Evolutionary conservation across 2,329 filamentous ascomycete species (phyloP).

Genomic region (Colletotrichum incanum): DNA sequence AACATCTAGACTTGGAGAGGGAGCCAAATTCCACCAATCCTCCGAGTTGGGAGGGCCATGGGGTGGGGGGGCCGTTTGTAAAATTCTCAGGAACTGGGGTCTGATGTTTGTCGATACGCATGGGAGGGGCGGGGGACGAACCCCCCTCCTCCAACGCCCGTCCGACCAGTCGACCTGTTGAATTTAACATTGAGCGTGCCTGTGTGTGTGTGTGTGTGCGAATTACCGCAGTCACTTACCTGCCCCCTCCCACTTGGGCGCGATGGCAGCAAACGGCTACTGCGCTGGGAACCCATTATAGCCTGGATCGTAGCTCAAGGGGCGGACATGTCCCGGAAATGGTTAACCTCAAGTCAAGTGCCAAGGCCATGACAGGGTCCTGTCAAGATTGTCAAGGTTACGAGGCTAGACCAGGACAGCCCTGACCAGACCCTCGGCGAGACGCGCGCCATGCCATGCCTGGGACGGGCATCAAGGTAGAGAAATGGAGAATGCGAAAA

Average conservation of each 20-base stretch:
- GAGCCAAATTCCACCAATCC: background rate
- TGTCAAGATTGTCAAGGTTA: background rate
- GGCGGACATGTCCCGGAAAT: background rate
- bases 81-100: background rate
- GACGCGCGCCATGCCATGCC: background rate
- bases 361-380: background rate
- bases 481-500: background rate
- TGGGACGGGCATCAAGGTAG: background rate
- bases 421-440: background rate
- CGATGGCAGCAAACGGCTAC: background rate
- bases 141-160: background rate
- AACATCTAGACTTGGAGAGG: background rate
- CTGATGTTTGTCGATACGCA: background rate
- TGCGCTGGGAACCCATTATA: background rate
- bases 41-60: background rate
- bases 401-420: background rate
- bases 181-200: background rate
- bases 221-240: background rate
- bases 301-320: background rate
- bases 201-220: background rate
- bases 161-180: background rate
- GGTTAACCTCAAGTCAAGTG: background rate
- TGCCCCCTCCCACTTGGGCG: background rate
- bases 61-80: no score
- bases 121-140: background rate